Base-by-base conservation (phyloP, 306 rosid species). In the Fragaria vesca region DNA sequence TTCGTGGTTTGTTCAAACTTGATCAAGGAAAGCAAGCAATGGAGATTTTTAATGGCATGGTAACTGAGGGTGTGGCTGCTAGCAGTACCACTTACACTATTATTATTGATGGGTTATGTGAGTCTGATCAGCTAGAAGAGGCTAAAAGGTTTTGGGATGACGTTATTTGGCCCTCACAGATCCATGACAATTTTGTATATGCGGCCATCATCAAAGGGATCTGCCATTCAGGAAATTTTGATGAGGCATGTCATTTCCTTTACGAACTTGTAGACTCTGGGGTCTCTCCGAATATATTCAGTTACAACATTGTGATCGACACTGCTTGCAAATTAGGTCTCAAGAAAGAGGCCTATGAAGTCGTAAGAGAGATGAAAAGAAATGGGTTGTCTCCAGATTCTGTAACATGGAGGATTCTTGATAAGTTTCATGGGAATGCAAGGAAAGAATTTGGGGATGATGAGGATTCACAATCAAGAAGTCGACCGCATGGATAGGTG, bases 401-500 rank as follows among this genome's bases (percentile, higher is more conserved):
- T 42, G 96, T 94, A 66, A 91, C 98, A 16, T 94, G 98, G 97
- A 90, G 96, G 86, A 89, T 92, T 86, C 96, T 92, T 79, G 85
- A 87, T 75, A 90, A 88, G 86, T 83, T 94, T 78, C 85, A 83
- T 54, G 78, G 80, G 38, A 79, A 77, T 28, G 81, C 50, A 72
- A 75, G 55, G 73, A 73, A 76, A 52, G 62, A 63, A 36, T 13
- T 16, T 12, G 45, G 18, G 32, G 63, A 57, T 78, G 47, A 68
- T 65, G 87, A 86, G 74, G 81, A 82, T 80, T 72, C 81, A 77
- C 74, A 65, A 75, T 62, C 57, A 36, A 18, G 43, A 58, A 36
- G 58, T 20, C 12, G 74, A 42, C n/a, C n/a, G 20, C 62, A 55
- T 55, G 62, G 30, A 50, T 68, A 42, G 30, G 45, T 48, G 43